phyloP scores from a whole-genome alignment of 805 yeast species.

The Nakazawaea populi region DNA sequence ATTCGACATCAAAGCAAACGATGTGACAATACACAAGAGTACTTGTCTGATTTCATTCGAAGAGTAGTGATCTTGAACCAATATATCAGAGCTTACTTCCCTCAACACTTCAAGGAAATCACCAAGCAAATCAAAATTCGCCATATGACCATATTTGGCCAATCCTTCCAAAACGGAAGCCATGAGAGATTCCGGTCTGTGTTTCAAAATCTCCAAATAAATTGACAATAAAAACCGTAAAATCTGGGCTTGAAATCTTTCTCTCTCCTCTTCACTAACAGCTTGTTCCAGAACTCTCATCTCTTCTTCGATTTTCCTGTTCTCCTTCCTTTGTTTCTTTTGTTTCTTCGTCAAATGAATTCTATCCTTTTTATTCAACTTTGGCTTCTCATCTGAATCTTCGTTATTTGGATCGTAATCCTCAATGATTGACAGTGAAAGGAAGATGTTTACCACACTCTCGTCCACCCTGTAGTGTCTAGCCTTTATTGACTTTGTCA shows the following conservation, averaged over 20 bases:
- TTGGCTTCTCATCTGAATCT: constrained; percentile 39
- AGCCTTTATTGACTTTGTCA: constrained; percentile 65
- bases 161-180: constrained; percentile 90
- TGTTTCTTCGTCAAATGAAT: constrained; percentile 90
- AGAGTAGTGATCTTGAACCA: constrained; percentile 36
- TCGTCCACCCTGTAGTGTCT: constrained; percentile 81
- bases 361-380: constrained; percentile 78
- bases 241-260: constrained; percentile 77
- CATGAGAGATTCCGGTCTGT: constrained; percentile 57
- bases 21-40: constrained; percentile 78
- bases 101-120: constrained; percentile 86
- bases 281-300: constrained; percentile 82
- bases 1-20: constrained; percentile 78
- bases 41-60: constrained; percentile 60
- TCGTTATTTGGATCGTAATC: constrained; percentile 69
- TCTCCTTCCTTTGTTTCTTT: constrained; percentile 80
- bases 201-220: constrained; percentile 72
- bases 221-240: constrained; percentile 65
- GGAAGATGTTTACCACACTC: constrained; percentile 64
- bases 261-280: constrained; percentile 83
- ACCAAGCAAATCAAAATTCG: constrained; percentile 87
- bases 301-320: constrained; percentile 84
- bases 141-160: constrained; percentile 85
- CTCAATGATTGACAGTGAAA: constrained; percentile 58
- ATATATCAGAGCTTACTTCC: constrained; percentile 59